Conservation (phyloP, 768 basidiomycete species). For the Collybia sp. region DNA sequence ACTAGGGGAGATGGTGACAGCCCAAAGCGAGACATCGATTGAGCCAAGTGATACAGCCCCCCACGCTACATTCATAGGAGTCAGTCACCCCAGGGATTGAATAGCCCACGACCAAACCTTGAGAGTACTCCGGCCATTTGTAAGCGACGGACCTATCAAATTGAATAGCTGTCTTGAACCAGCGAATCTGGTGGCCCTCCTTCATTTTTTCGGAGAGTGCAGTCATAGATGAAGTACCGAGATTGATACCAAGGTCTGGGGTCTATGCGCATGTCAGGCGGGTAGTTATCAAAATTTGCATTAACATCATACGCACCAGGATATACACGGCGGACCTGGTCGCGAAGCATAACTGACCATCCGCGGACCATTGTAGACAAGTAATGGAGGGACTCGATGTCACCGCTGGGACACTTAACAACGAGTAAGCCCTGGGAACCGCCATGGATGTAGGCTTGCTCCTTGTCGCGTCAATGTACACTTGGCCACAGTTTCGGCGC, state of each 20-base stretch:
- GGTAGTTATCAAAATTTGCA: neutral
- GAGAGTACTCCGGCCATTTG: constrained; percentile 46
- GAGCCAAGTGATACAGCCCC: constrained; percentile 65
- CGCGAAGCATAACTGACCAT: constrained; percentile 67
- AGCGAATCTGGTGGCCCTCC: constrained; percentile 41
- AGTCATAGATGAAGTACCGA: constrained; percentile 51
- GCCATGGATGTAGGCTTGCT: no score
- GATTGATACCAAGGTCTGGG: constrained; percentile 68
- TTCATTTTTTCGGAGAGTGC: constrained; percentile 24
- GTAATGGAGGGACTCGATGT: constrained; percentile 52
- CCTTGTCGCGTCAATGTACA: no score
- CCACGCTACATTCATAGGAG: constrained; percentile 49
- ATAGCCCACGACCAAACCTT: constrained; percentile 26
- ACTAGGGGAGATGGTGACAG: constrained; percentile 65
- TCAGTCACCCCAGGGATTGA: neutral
- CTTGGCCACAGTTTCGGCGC: no score
- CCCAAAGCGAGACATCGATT: constrained; percentile 58
- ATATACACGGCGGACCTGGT: constrained; percentile 67
- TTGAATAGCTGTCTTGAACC: constrained; percentile 75
- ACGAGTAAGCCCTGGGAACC: no score
- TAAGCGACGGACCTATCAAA: constrained; percentile 37
- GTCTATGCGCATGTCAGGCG: constrained; percentile 39
- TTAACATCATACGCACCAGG: constrained; percentile 38
- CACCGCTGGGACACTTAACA: constrained; percentile 52
- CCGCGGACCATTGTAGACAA: constrained; percentile 69